Conservation (phyloP, 108 stramenopile species). For the Cyclotella choctawhatcheeana region DNA sequence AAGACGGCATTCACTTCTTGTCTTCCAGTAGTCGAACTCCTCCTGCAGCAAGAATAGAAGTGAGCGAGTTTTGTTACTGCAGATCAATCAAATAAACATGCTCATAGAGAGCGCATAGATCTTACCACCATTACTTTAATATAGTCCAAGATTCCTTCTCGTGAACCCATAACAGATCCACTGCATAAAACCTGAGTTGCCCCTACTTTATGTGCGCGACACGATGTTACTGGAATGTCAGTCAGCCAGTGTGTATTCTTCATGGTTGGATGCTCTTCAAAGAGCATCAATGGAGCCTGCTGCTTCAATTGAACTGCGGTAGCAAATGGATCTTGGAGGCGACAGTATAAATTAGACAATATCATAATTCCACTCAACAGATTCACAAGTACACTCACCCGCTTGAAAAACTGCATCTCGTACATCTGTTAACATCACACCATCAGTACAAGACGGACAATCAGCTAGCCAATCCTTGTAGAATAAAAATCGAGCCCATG, state of each 20-base stretch:
- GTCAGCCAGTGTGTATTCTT: conserved; percentile 70
- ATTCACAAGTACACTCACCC: neutral
- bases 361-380: neutral
- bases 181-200: conserved; percentile 66
- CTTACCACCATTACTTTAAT: conserved; percentile 58
- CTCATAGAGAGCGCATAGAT: neutral
- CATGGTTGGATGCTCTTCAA: conserved; percentile 59
- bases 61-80: too few species aligned
- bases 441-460: conserved; percentile 74
- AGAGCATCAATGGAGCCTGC: conserved; percentile 55
- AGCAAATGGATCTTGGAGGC: conserved; percentile 65
- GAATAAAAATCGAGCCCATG: conserved; percentile 72
- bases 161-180: conserved; percentile 76
- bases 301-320: conserved; percentile 48
- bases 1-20: conserved; percentile 53
- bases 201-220: conserved; percentile 29
- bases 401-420: conserved; percentile 71
- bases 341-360: neutral
- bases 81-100: neutral
- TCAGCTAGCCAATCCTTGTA: conserved; percentile 66
- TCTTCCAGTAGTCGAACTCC: conserved; percentile 73
- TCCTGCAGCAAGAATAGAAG: neutral
- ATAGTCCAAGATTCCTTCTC: conserved; percentile 73
- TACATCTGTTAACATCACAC: conserved; percentile 70
- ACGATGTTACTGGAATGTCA: conserved; percentile 20